Base-by-base conservation (phyloP, 2,329 filamentous ascomycete genomes). In the Botrytis paeoniae region DNA sequence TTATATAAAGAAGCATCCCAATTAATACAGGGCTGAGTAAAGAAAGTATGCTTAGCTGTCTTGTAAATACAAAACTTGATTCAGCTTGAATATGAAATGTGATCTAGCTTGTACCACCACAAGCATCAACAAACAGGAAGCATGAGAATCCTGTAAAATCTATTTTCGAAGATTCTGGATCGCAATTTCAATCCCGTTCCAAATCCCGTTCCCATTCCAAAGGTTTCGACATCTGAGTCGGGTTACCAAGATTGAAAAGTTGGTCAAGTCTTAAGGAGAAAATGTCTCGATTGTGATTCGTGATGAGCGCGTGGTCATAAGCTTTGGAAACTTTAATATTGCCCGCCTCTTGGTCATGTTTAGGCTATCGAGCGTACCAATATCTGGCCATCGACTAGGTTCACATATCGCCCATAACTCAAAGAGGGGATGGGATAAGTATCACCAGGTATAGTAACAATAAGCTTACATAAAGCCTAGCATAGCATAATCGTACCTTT, bases 381-480 rank as follows among this genome's bases (percentile, higher is more conserved):
- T 66, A 66, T 25, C 16, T 68, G 35, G 54, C 2, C 32, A 68
- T 6, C 25, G 45, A 51, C 32, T 25, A 51, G 45, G 63, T 51
- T 66, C 63, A 51, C 32, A 66, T 66, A 39, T 54, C 45, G 43
- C 43, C 63, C 63, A 51, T 51, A 37, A 65, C 63, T 65, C 41
- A 48, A 65, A 65, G 62, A 37, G 32, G 63, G 63, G 63, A 37
- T 51, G 63, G 37, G 25, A 54, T 22, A 48, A 35, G 29, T 18
- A 37, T 37, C 22, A 6, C 43, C 20, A 45, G 20, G 22, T 62
- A 37, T 25, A 61, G 54, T 62, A 14, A 70, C 10, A n/a, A 70
- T 70, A 70, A 70, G 68, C 68, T 70, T 43, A 70, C 57, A 63
- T 51, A 39, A 48, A 22, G 69, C 25, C n/a, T 16, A 22, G 39